Conservation (phyloP, 2,329 filamentous ascomycete species). For the Botryotinia globosa region DNA sequence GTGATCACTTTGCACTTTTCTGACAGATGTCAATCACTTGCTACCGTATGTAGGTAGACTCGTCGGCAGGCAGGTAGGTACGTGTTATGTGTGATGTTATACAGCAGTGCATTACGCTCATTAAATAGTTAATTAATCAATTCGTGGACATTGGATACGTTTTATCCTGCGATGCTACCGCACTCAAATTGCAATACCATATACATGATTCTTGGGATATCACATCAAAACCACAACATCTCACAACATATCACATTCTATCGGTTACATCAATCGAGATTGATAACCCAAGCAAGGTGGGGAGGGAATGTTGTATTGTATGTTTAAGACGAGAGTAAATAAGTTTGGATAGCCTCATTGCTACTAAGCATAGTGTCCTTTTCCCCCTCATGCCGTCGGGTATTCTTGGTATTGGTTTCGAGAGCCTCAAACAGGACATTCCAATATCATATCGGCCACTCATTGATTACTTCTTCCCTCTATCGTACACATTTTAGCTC, state of each 20-base stretch:
- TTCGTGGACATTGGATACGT: background rate
- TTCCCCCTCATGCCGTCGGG: background rate
- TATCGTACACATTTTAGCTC: background rate
- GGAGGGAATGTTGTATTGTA: background rate
- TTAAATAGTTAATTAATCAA: background rate
- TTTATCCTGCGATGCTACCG: background rate
- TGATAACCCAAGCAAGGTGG: background rate
- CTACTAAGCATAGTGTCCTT: background rate
- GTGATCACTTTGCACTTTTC: background rate
- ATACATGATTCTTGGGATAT: background rate
- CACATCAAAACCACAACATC: background rate
- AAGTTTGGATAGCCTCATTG: background rate
- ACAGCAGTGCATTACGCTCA: background rate
- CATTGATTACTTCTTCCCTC: background rate
- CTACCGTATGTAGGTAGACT: background rate
- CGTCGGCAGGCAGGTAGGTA: too few relatives aligned
- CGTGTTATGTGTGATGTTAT: background rate
- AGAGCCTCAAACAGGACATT: background rate
- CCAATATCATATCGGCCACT: background rate
- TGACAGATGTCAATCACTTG: background rate
- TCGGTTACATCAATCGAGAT: background rate
- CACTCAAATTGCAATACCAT: too few relatives aligned
- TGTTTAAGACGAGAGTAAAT: too few relatives aligned
- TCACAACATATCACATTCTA: background rate
- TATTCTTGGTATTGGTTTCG: background rate